phyloP scores from a whole-genome alignment of 2,329 filamentous ascomycete genomes.

The Tolypocladium ovalisporum region DNA sequence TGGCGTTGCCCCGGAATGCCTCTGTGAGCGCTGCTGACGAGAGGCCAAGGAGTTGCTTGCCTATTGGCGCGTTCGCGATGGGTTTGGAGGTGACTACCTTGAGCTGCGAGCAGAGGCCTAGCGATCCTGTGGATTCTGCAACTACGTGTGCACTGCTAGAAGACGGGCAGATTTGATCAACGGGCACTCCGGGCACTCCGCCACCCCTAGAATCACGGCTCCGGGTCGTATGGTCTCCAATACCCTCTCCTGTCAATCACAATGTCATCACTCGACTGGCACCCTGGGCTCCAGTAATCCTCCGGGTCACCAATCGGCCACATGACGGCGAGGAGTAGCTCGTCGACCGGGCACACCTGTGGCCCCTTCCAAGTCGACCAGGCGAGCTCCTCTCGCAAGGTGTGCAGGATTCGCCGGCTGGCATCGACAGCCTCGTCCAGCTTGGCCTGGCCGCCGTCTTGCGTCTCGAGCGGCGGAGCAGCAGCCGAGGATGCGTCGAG shows the following conservation, averaged over 20 bases:
- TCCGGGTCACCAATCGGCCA: conserved; percentile 47
- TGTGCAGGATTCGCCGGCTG: conserved; percentile 9
- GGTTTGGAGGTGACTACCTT: background rate
- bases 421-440: conserved; percentile 8
- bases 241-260: conserved; percentile 8
- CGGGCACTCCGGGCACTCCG: too few species aligned
- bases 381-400: conserved; percentile 36
- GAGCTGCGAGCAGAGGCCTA: background rate
- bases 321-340: conserved; percentile 52
- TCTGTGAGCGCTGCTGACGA: background rate
- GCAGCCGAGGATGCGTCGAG: background rate
- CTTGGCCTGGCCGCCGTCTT: background rate
- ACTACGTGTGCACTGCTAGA: background rate
- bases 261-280: conserved; percentile 16
- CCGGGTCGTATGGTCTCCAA: conserved; percentile 8
- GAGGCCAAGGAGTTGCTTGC: background rate
- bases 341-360: conserved; percentile 36
- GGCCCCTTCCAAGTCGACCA: conserved; percentile 53
- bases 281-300: conserved; percentile 35
- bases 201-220: too few species aligned
- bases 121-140: background rate
- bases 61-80: background rate
- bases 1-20: background rate
- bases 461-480: background rate
- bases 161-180: background rate